Evolutionary conservation across 495 filamentous ascomycete species (phyloP).

Genomic region (Monascus purpureus): DNA sequence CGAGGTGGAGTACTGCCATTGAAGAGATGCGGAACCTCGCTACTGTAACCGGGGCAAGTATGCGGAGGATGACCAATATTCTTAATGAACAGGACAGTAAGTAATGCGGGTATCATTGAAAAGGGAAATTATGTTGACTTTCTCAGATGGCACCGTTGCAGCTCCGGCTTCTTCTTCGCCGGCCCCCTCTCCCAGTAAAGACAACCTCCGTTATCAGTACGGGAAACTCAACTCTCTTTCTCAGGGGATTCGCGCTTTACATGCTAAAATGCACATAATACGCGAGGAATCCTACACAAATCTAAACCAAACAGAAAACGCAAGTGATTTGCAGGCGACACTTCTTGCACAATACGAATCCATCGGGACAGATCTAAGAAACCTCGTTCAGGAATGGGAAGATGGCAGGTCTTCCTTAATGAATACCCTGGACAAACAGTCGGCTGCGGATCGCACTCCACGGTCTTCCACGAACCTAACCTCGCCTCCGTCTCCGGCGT

Average conservation of each 20-base stretch:
- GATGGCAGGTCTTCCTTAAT: conserved; percentile 63
- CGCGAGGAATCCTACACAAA: conserved; percentile 76
- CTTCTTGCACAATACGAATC: conserved; percentile 87
- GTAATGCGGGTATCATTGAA: conserved; percentile 10
- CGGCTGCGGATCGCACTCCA: conserved; percentile 46
- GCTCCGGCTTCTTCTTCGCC: conserved; percentile 51
- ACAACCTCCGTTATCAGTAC: conserved; percentile 70
- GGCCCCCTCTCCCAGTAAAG: conserved; percentile 59
- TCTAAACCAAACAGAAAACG: conserved; percentile 58
- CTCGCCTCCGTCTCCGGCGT: conserved; percentile 64
- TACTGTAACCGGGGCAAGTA: conserved; percentile 35
- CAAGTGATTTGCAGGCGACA: conserved; percentile 50
- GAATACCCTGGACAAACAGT: conserved; percentile 48
- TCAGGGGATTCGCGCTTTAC: conserved; percentile 78
- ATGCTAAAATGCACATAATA: conserved; percentile 87
- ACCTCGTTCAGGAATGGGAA: conserved; percentile 84
- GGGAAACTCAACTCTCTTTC: conserved; percentile 76
- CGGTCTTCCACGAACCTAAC: conserved; percentile 49
- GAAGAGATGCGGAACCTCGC: conserved; percentile 59
- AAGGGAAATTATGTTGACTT: no score
- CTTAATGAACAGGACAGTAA: conserved; percentile 75
- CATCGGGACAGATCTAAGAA: conserved; percentile 74
- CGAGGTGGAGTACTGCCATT: conserved; percentile 63
- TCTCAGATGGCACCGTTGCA: conserved; percentile 3
- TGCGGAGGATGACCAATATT: conserved; percentile 48